Percentiles rank a stretch among this genome's conserved stretches.
Evolutionary conservation across 345 rosid species (phyloP).

Genomic region (Lepidium sativum): DNA sequence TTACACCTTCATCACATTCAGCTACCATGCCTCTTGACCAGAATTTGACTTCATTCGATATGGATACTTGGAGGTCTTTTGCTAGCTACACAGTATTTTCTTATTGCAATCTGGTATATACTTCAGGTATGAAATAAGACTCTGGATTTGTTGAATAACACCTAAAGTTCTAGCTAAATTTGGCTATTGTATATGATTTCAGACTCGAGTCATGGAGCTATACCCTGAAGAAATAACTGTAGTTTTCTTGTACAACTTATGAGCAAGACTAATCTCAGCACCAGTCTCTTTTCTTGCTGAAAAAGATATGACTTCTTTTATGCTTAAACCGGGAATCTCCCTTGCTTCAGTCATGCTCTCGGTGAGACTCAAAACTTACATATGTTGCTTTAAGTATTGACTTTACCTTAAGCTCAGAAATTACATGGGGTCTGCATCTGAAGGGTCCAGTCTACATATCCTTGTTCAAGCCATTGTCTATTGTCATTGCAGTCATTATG

Average conservation of each 20-base stretch:
- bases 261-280: conserved; percentile 21
- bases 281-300: conserved; percentile 35
- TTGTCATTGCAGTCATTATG: conserved; percentile 30
- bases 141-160: neutral
- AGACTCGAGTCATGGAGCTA: conserved; percentile 37
- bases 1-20: neutral
- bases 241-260: conserved; percentile 24
- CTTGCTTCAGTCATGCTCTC: conserved; percentile 28
- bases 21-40: neutral
- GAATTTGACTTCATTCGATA: neutral
- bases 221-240: conserved; percentile 33
- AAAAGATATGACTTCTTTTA: conserved; percentile 27
- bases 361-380: conserved; percentile 17
- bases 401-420: neutral
- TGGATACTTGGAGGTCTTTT: conserved; percentile 27
- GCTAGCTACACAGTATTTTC: conserved; percentile 9
- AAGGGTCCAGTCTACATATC: conserved; percentile 41
- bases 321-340: conserved; percentile 25
- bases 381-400: neutral
- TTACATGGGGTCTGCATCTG: conserved; percentile 29
- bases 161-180: neutral
- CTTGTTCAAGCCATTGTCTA: conserved; percentile 35
- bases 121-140: conserved; percentile 19
- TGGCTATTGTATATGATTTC: neutral
- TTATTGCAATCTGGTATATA: conserved; percentile 18